These are phyloP conservation scores for Euphorbia celastroides DNA, from an alignment of 441 rosid species.

Conservation along the genomic window DNA sequence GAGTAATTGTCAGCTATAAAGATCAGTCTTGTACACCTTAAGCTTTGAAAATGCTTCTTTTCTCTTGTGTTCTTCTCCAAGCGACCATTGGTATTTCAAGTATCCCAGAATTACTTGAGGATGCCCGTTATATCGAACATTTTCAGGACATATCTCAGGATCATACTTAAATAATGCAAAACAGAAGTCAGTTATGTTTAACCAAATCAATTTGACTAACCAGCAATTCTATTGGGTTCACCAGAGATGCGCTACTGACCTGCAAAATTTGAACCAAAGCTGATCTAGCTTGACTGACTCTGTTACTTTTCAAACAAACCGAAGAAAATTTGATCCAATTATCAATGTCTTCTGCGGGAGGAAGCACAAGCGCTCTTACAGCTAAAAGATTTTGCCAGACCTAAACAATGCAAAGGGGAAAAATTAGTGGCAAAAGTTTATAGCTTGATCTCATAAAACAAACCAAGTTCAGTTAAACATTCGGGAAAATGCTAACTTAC, in stretches of 20 bases:
- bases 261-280: slow-evolving; percentile 88
- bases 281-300: slow-evolving; percentile 97
- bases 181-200: slow-evolving; percentile 8
- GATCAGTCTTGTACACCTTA: slow-evolving; percentile 46
- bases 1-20: not conserved
- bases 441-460: not conserved
- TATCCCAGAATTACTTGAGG: slow-evolving; percentile 99
- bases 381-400: slow-evolving; percentile 94
- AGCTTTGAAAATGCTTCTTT: slow-evolving; percentile 89
- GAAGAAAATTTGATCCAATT: slow-evolving; percentile 98
- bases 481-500: not conserved
- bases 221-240: slow-evolving; percentile 8
- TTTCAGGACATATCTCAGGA: slow-evolving; percentile 85
- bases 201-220: slow-evolving; percentile 3
- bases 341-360: slow-evolving; percentile 93
- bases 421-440: not conserved
- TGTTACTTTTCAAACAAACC: slow-evolving; percentile 86
- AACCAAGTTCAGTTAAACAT: not conserved
- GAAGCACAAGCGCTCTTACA: slow-evolving; percentile 93
- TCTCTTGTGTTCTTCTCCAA: slow-evolving; percentile 95
- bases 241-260: slow-evolving; percentile 34
- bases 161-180: slow-evolving; percentile 60
- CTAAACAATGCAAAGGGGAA: slow-evolving; percentile 24
- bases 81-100: slow-evolving; percentile 97
- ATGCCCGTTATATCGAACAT: slow-evolving; percentile 76